These are phyloP conservation scores for Penicillium lagena DNA, from an alignment of 495 filamentous ascomycete species.

Conservation along the genomic window DNA sequence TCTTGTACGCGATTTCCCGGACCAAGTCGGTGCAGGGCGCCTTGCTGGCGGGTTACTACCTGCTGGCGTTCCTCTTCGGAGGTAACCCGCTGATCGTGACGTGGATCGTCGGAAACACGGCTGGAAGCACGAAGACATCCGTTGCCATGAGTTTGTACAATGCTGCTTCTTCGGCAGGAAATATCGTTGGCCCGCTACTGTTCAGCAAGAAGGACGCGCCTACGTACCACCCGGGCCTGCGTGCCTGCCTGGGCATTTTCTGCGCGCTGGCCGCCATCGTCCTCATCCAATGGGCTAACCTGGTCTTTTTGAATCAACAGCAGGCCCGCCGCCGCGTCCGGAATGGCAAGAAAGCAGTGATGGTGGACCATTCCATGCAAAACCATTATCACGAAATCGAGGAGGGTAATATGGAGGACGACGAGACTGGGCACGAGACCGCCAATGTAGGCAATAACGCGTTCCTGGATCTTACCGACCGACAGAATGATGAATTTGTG, in stretches of 20 bases:
- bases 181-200: constrained; percentile 42
- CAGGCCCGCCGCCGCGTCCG: constrained; percentile 45
- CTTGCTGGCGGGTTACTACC: constrained; percentile 53
- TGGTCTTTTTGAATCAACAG: constrained; percentile 47
- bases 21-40: constrained; percentile 28
- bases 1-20: constrained; percentile 48
- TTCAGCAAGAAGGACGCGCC: constrained; percentile 38
- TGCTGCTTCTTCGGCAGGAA: constrained; percentile 35
- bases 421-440: constrained; percentile 7
- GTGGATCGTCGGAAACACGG: constrained; percentile 47
- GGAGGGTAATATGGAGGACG: constrained; percentile 10
- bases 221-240: constrained; percentile 49
- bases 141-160: constrained; percentile 46
- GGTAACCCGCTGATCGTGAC: constrained; percentile 44
- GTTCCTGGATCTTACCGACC: constrained; percentile 53
- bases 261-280: constrained; percentile 41
- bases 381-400: constrained; percentile 19
- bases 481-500: constrained; percentile 62
- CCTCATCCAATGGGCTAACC: constrained; percentile 42
- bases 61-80: constrained; percentile 54
- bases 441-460: constrained; percentile 30
- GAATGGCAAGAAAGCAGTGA: constrained; percentile 50
- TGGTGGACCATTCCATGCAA: constrained; percentile 54
- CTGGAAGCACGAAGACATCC: constrained; percentile 47
- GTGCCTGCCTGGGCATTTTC: constrained; percentile 51